Percentiles rank a stretch among this genome's conserved stretches.
Evolutionary conservation across 2,329 filamentous ascomycete species (phyloP).

Genomic region (Curvularia verruculosa): DNA sequence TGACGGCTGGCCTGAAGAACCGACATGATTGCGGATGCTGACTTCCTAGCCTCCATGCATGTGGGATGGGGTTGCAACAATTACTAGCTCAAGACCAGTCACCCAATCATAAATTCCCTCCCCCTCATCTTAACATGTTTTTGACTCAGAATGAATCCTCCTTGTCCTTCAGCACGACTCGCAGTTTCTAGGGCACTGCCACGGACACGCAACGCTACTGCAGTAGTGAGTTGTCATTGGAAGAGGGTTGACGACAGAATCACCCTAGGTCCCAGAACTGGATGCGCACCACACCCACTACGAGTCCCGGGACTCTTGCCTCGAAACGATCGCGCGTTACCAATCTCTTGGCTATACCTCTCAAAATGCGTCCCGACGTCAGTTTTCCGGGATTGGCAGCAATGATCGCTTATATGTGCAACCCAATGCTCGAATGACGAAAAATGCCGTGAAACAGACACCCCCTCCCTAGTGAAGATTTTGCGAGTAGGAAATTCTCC

Average conservation of each 20-base stretch:
- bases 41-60: slow-evolving; percentile 4
- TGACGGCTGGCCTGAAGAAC: slow-evolving; percentile 1
- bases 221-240: slow-evolving; percentile 11
- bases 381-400: not conserved
- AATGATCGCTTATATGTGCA: not conserved
- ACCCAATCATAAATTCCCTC: slow-evolving; percentile 11
- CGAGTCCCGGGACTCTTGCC: slow-evolving; percentile 14
- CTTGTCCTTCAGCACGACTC: slow-evolving; percentile 14
- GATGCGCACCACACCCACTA: slow-evolving; percentile 2
- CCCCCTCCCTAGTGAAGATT: not conserved
- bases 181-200: not conserved
- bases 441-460: not conserved
- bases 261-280: slow-evolving; percentile 7
- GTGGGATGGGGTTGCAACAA: not conserved
- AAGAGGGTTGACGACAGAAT: not conserved
- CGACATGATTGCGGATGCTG: slow-evolving; percentile 8
- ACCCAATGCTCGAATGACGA: not conserved
- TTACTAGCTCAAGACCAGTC: slow-evolving; percentile 4
- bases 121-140: slow-evolving; percentile 7
- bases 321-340: not conserved
- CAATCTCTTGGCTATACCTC: not conserved
- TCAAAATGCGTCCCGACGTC: not conserved
- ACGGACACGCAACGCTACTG: slow-evolving; percentile 7
- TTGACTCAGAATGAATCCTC: slow-evolving; percentile 2
- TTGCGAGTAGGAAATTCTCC: not conserved